A percentile compares a stretch with the other conserved stretches of the same genome.
These are phyloP conservation scores for Dendrobium nobile DNA, from an alignment of 106 monocot species.

Conservation along the genomic window DNA sequence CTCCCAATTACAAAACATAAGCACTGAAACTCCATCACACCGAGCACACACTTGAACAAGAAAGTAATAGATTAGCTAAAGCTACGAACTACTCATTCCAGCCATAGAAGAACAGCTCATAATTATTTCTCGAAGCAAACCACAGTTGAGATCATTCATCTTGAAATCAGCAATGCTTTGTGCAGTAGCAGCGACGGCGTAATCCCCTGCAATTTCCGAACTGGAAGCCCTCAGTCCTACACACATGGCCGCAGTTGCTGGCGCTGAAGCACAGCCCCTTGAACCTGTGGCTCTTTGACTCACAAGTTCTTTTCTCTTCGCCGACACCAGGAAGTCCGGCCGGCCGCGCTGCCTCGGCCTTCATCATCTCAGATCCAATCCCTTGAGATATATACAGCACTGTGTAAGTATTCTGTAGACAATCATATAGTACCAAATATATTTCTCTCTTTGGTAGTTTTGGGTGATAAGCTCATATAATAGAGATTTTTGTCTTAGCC, in stretches of 20 bases:
- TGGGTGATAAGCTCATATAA: too few species aligned
- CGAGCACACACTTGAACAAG: too few species aligned
- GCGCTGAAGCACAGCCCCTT: conserved; percentile 20
- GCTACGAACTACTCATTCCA: too few species aligned
- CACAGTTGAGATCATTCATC: background rate
- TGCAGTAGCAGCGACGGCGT: conserved; percentile 38
- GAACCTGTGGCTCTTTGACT: conserved; percentile 22
- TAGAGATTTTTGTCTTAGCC: background rate
- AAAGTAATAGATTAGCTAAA: too few species aligned
- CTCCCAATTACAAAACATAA: too few species aligned
- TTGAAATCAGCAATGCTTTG: conserved; percentile 4
- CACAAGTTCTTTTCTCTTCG: conserved; percentile 19
- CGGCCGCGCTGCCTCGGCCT: conserved; percentile 6
- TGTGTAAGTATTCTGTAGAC: background rate
- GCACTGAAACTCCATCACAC: too few species aligned
- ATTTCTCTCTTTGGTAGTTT: too few species aligned
- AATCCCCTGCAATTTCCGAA: conserved; percentile 23
- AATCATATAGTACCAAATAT: background rate
- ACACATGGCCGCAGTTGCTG: conserved; percentile 32
- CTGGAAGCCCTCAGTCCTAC: conserved; percentile 22
- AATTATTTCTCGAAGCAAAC: background rate
- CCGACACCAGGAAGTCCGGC: background rate
- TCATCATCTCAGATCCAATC: background rate
- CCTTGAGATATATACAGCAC: background rate
- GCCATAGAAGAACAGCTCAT: too few species aligned